A percentile compares a stretch with the other conserved stretches of the same genome.
phyloP scores from a whole-genome alignment of 352 stramenopile species.

The Globisporangium camurandrum region DNA sequence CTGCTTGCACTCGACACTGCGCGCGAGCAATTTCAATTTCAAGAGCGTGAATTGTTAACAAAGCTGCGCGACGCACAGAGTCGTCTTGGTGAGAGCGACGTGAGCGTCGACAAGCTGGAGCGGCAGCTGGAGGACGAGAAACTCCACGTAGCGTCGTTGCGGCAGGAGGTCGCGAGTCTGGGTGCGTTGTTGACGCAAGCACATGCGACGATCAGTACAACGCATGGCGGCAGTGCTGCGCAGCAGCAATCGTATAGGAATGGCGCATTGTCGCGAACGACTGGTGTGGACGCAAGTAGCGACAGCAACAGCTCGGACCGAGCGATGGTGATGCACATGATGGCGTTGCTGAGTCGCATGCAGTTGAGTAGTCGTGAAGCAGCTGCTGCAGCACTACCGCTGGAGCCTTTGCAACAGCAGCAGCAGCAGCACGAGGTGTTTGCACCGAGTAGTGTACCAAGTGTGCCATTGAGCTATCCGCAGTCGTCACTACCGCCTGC shows the following conservation, averaged over 20 bases:
- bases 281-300: background rate
- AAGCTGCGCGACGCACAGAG: conserved; percentile 43
- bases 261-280: background rate
- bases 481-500: no score
- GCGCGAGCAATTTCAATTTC: conserved; percentile 35
- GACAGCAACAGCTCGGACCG: conserved; percentile 16
- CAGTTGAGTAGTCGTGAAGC: conserved; percentile 8
- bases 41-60: conserved; percentile 47
- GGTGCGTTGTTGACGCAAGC: conserved; percentile 56
- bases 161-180: conserved; percentile 57
- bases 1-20: conserved; percentile 46
- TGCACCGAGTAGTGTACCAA: no score
- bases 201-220: conserved; percentile 39
- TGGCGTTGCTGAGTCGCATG: conserved; percentile 49
- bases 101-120: conserved; percentile 43
- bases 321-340: conserved; percentile 55
- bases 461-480: background rate
- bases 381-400: background rate
- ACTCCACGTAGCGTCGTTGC: conserved; percentile 55
- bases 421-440: no score
- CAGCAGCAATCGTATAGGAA: no score
- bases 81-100: conserved; percentile 44
- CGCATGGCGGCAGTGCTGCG: conserved; percentile 14
- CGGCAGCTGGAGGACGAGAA: conserved; percentile 76
- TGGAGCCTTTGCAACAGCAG: background rate